Evolutionary conservation across 1,139 yeast species (phyloP), one percentile per base, ranked within the genome.

Genomic region (Protomyces lactucae-debilis): DNA sequence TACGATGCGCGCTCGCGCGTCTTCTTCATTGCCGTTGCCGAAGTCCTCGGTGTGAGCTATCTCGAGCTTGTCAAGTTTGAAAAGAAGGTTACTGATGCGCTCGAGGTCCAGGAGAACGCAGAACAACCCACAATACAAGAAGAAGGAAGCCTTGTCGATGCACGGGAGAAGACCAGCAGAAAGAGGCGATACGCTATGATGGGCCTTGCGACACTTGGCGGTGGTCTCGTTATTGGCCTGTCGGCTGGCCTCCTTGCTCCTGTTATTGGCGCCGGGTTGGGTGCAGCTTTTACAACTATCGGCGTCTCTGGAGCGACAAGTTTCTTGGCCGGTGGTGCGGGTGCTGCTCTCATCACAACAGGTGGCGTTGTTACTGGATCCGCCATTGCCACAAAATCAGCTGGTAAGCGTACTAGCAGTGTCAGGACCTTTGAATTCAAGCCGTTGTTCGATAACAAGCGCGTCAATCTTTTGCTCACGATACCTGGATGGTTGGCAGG

Each of bases 401-500:
- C 96, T 84, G 78, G 85, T 53, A 81, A 85, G 70, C 83, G 99
- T 73, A 86, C 87, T 75, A 97, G 97, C 2, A 92, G 91, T 68
- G 98, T 95, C 9, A 84, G 87, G 69, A 92, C 97, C 0, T 95
- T 95, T 77, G 98, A 95, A 72, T 86, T 93, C 73, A 84, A 88
- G 65, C 99, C 99, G 0, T 78, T 95, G 69, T 97, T 91, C 74
- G 91, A 93, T 73, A 91, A 89, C 74, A 88, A 88, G 73, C 80
- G 99, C 63, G 86, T 95, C 1, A 93, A 90, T 72, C 79, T 92
- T 68, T 86, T 93, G 57, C 78, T 95, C n/a, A 91, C 97, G 0
- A 92, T 95, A 0, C 86, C 96, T 64, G 99, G 99, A 28, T 95
- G 99, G 99, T 91, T 93, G 95, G 86, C 87, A 67, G 96, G 97